Base-by-base conservation (phyloP, 192 early-diverging fungal species). In the Coemansia sp. region DNA sequence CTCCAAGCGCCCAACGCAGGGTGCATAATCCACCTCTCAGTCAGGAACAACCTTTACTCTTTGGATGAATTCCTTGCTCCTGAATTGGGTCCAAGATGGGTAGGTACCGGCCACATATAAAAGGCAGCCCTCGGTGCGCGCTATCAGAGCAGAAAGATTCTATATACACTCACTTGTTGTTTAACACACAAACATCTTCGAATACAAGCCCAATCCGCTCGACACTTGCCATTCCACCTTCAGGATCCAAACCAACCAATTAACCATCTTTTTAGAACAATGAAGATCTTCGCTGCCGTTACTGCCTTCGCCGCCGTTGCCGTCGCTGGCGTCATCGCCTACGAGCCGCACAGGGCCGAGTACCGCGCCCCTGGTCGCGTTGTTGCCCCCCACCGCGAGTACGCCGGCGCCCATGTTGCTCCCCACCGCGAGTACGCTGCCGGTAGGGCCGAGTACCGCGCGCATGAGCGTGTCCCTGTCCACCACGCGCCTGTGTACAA, bases 281-380 rank as follows among this genome's bases (percentile, higher is more conserved):
- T 75, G 73, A 68, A 75, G 73, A 60, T 50, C 44, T 30, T 65
- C 56, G 63, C 63, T 48, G 67, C 67, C 41, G 45, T 69, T 31
- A 58, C 73, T 44, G 58, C 67, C 28, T 56, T 75, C 40, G 73
- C 45, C 28, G 66, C 45, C 28, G 62, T 55, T 42, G 73, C 56
- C 59, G 42, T 75, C 44, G 62, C 67, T 22, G 58, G 54, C 31
- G 73, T 68, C 57, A 61, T 25, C 22, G 34, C 57, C 29, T 72
- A 72, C 31, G 41, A 62, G 62, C 62, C 64, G 47, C 70, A 55
- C 33, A 61, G 61, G 31, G 20, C 33, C 44, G 61, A 70, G 55
- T 61, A 54, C 48, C 44, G 48, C 25, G 69, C 38, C 9, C 62
- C 62, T 15, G 62, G 25, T 10, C 48, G 52, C 38, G 61, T 42